Conservation (phyloP, 331 rosid species). For the Telfairia occidentalis region DNA sequence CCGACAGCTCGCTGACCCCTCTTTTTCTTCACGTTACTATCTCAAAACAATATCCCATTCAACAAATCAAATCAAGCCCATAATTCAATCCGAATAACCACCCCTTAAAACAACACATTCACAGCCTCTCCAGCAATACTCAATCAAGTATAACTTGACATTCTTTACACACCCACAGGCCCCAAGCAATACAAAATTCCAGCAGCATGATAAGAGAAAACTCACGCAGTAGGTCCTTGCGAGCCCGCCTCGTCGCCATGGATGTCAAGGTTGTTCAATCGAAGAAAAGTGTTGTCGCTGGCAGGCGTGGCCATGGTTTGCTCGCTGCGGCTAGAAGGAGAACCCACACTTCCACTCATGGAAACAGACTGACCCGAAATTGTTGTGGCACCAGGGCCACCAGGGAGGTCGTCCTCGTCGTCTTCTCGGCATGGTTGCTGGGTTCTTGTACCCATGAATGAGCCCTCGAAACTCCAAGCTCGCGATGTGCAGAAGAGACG, state of each 20-base stretch:
- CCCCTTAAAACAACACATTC: background rate
- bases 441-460: slow-evolving; percentile 59
- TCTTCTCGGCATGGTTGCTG: slow-evolving; percentile 47
- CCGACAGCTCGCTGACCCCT: slow-evolving; percentile 84
- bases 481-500: background rate
- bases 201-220: slow-evolving; percentile 13
- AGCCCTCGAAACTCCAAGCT: background rate
- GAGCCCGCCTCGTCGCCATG: slow-evolving; percentile 79
- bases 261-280: slow-evolving; percentile 61
- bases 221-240: slow-evolving; percentile 68
- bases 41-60: slow-evolving; percentile 10
- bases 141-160: background rate
- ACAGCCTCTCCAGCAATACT: background rate
- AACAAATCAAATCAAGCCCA: slow-evolving; percentile 11
- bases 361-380: slow-evolving; percentile 65
- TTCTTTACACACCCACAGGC: background rate
- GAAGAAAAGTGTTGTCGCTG: slow-evolving; percentile 48
- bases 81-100: slow-evolving; percentile 2
- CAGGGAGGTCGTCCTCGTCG: slow-evolving; percentile 49
- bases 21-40: slow-evolving; percentile 77
- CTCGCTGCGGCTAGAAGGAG: slow-evolving; percentile 82
- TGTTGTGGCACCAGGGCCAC: slow-evolving; percentile 38
- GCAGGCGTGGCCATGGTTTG: slow-evolving; percentile 76
- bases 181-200: background rate
- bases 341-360: slow-evolving; percentile 80